Evolutionary conservation across 2,329 filamentous ascomycete genomes (phyloP), one percentile per base, ranked within the genome.

Genomic region (Arthrobotrys entomopaga): DNA sequence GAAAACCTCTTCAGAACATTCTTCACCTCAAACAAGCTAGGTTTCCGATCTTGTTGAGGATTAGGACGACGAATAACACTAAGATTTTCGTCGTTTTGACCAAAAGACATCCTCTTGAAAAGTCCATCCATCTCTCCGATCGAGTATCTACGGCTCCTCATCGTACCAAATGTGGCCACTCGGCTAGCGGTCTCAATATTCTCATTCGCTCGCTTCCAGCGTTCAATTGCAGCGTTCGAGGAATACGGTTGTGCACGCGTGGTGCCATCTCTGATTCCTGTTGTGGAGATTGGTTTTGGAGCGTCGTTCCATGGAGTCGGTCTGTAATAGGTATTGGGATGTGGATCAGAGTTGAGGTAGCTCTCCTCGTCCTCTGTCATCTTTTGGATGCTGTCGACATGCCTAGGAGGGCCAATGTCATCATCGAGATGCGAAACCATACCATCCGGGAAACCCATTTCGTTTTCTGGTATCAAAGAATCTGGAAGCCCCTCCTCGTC

Each of bases 181-280:
- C 83, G 79, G 34, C 82, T 83, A 46, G 82, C 81, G n/a, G 82
- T 81, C 53, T 84, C 82, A 6, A 85, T 80, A 26, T 84, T 82
- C 65, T 85, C 84, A 2, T 84, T 82, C 67, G 82, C 81, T 42
- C 79, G 76, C 19, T 80, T 80, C 78, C 83, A 86, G 40, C 81
- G 81, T 79, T 81, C 81, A 76, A 86, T 85, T 7, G 84, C 84
- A 24, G 83, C 83, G 63, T 84, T 85, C 0, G 84, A 83, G 2
- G 84, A 85, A 38, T 80, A 77, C 16, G 84, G 84, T 65, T 85
- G 84, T 46, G 82, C 83, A 29, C 78, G 78, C 11, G 79, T 81
- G 11, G 78, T 76, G 4, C 79, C 79, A n/a, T 80, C 80, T 3
- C 79, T 61, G 13, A 80, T 77, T 40, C 81, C 77, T 3, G 79